Percentiles rank a stretch among this genome's conserved stretches.
phyloP scores from a whole-genome alignment of 1,284 basidiomycete genomes.

The Ceratobasidium sp. region DNA sequence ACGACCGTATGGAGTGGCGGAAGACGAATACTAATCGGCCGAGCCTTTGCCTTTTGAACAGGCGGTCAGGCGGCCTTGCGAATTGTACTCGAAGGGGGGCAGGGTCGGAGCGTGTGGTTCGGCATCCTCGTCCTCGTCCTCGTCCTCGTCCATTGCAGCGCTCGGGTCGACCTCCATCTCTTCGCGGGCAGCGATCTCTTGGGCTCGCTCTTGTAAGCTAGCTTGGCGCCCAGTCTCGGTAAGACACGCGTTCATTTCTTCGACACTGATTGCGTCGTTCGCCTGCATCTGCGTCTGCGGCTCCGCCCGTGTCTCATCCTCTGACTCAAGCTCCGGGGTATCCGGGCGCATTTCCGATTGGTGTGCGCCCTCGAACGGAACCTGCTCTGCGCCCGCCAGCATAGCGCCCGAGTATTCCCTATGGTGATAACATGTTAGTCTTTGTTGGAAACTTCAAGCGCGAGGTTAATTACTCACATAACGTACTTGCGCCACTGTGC shows the following conservation, averaged over 20 bases:
- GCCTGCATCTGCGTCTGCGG: too few relatives aligned
- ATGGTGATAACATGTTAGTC: not conserved
- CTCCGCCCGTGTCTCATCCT: not conserved
- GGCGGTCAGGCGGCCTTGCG: not conserved
- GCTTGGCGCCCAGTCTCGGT: constrained; percentile 6
- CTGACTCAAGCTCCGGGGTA: not conserved
- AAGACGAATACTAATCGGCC: not conserved
- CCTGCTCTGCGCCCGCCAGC: not conserved
- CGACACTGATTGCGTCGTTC: not conserved
- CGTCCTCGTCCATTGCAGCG: not conserved
- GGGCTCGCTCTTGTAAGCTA: not conserved
- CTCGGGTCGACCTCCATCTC: not conserved
- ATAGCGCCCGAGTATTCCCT: not conserved
- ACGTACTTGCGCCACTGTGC: not conserved
- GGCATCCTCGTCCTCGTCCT: not conserved
- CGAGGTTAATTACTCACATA: not conserved
- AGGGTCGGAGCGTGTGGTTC: not conserved
- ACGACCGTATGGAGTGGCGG: too few relatives aligned
- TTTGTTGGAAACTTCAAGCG: not conserved
- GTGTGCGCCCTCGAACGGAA: too few relatives aligned
- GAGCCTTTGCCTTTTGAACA: not conserved
- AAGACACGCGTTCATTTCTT: not conserved
- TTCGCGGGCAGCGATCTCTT: not conserved
- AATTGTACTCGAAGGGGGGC: not conserved
- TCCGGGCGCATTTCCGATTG: not conserved